Base-by-base conservation (phyloP, 495 filamentous ascomycete genomes). In the Penicillium desertorum region DNA sequence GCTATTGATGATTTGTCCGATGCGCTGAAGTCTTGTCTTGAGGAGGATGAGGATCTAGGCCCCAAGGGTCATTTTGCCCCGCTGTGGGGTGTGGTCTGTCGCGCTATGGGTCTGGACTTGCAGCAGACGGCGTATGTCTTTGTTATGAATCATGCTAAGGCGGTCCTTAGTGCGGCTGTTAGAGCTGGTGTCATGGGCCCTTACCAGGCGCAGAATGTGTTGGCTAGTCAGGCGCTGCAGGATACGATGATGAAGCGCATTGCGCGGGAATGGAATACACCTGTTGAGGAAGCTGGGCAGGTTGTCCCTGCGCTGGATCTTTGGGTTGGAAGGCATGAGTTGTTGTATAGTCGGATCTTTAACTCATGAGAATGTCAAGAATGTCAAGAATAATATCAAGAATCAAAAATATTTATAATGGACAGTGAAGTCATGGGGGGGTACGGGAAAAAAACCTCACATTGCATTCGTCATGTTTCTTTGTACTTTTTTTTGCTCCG, bases 271-370 rank as follows among this genome's bases (percentile, higher is more conserved):
- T 81, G 78, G 79, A 52, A 78, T 20, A 78, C 72, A 2, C 54
- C 67, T n/a, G 79, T 90, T 4, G 89, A 92, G 59, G 80, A 89
- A 66, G 93, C 92, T 1, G 93, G 88, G n/a, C 92, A 97, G 77
- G 81, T 79, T 25, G 88, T 93, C 39, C 91, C 92, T 8, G 84
- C 87, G 17, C 82, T 97, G 78, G 94, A 98, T 81, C 67, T 98
- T 44, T 98, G 93, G 91, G 79, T 95, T 56, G 94, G 95, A 11
- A 83, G 94, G 69, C 94, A 98, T 75, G 94, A 98, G 79, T 70
- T 96, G 68, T 72, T 98, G 39, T 98, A 98, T 75, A 95, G 90
- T 60, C 85, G 94, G 68, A 98, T 98, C 49, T 98, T 98, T 64
- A 98, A 98, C 69, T 87, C 84, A 51, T 87, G 62, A 79, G 37